These are phyloP conservation scores for Monilinia laxa DNA, from an alignment of 2,329 filamentous ascomycete species.

Conservation along the genomic window DNA sequence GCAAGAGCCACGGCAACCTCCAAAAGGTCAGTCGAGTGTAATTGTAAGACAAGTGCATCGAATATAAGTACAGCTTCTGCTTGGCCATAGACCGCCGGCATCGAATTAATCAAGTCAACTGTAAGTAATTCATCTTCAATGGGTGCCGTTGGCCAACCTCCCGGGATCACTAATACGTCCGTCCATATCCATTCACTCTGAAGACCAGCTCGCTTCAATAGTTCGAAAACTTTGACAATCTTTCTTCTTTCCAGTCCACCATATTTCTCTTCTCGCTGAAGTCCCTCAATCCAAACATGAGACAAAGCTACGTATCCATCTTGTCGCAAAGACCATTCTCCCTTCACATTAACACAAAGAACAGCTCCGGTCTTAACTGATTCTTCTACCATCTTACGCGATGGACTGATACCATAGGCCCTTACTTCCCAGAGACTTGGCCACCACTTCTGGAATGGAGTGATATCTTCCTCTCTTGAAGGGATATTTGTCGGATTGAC, in stretches of 20 bases:
- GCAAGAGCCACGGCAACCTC: conserved; percentile 27
- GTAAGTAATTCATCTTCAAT: conserved; percentile 27
- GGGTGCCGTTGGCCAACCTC: conserved; percentile 12
- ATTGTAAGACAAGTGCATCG: conserved; percentile 28
- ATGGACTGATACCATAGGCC: neutral
- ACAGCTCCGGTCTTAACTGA: neutral
- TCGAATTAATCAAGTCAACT: conserved; percentile 28
- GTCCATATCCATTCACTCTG: conserved; percentile 30
- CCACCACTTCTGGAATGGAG: neutral
- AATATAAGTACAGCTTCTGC: conserved; percentile 28
- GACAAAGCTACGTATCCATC: conserved; percentile 23
- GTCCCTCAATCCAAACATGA: conserved; percentile 32
- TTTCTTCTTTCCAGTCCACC: neutral
- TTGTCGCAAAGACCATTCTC: neutral
- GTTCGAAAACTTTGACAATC: neutral
- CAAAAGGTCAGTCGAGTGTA: conserved; percentile 20
- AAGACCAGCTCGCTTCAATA: neutral
- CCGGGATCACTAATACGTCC: conserved; percentile 29
- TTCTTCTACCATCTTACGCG: neutral
- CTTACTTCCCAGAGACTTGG: neutral
- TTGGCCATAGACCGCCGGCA: conserved; percentile 25
- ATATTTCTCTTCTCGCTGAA: neutral
- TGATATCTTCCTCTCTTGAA: neutral
- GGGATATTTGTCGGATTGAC: neutral
- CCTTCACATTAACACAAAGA: conserved; percentile 3